A percentile compares a stretch with the other conserved stretches of the same genome.
phyloP scores from a whole-genome alignment of 2,329 filamentous ascomycete species.

The Colletotrichum siamense region DNA sequence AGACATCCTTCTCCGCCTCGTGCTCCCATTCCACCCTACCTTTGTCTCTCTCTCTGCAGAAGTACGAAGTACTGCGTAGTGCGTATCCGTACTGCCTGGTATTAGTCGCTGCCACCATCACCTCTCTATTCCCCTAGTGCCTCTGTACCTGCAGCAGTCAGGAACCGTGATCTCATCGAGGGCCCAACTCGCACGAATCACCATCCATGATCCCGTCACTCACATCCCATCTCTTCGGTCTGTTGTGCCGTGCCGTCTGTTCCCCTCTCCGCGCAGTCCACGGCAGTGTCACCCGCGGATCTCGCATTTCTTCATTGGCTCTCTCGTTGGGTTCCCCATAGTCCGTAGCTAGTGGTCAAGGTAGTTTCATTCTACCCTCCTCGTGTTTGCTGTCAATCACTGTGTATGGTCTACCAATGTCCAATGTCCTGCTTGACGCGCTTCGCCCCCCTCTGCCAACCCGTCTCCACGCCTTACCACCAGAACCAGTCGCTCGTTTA shows the following conservation, averaged over 20 bases:
- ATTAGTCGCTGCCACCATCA: neutral
- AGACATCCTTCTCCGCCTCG: neutral
- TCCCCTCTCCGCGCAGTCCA: neutral
- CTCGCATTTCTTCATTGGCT: neutral
- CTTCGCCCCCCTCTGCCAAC: neutral
- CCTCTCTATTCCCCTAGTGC: neutral
- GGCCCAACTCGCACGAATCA: neutral
- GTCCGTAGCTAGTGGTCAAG: neutral
- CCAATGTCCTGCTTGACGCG: neutral
- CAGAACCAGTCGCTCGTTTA: neutral
- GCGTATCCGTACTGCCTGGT: neutral
- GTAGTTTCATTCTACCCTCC: neutral
- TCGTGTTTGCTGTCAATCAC: neutral
- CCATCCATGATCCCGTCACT: neutral
- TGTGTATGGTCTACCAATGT: neutral
- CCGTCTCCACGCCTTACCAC: neutral
- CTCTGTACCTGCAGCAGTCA: neutral
- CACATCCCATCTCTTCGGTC: neutral
- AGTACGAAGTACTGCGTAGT: neutral
- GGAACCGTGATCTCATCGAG: conserved; percentile 12
- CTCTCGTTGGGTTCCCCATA: neutral
- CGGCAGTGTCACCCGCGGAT: neutral
- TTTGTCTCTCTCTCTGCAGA: neutral
- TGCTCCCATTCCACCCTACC: neutral
- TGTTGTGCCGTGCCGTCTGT: neutral